These are phyloP conservation scores for Stephania yunnanensis DNA, from an alignment of 164 flowering plant species.

Conservation along the genomic window DNA sequence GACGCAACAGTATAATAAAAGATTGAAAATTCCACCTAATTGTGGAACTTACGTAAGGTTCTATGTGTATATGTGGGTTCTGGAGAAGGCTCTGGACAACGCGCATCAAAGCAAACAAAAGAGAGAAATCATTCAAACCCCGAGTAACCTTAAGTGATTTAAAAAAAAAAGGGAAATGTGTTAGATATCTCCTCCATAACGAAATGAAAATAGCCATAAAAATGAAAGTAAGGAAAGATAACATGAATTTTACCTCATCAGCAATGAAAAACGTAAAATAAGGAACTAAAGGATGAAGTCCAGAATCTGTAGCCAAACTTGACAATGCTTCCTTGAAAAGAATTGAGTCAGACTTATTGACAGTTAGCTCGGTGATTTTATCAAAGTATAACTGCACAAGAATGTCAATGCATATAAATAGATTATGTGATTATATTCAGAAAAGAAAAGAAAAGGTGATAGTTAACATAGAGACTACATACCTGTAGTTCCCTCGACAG, in stretches of 20 bases:
- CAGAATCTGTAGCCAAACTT: constrained; percentile 89
- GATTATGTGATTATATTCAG: not conserved
- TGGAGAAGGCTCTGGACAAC: constrained; percentile 82
- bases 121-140: constrained; percentile 44
- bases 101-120: constrained; percentile 89
- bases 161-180: not conserved
- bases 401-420: constrained; percentile 7
- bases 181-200: not conserved
- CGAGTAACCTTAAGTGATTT: constrained; percentile 58
- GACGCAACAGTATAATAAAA: too few species aligned
- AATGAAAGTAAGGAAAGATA: not conserved
- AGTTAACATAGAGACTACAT: not conserved
- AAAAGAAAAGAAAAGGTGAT: not conserved
- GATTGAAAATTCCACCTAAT: constrained; percentile 3
- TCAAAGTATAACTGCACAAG: constrained; percentile 86
- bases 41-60: constrained; percentile 85
- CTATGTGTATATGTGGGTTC: constrained; percentile 86
- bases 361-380: constrained; percentile 75
- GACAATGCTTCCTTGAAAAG: constrained; percentile 73
- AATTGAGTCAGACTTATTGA: constrained; percentile 50
- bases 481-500: constrained; percentile 95
- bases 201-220: not conserved
- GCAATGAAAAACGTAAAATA: constrained; percentile 81
- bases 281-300: constrained; percentile 95
- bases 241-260: constrained; percentile 62